Conservation (phyloP, 31 red algal genomes). For the Asparagopsis taxiformis region DNA sequence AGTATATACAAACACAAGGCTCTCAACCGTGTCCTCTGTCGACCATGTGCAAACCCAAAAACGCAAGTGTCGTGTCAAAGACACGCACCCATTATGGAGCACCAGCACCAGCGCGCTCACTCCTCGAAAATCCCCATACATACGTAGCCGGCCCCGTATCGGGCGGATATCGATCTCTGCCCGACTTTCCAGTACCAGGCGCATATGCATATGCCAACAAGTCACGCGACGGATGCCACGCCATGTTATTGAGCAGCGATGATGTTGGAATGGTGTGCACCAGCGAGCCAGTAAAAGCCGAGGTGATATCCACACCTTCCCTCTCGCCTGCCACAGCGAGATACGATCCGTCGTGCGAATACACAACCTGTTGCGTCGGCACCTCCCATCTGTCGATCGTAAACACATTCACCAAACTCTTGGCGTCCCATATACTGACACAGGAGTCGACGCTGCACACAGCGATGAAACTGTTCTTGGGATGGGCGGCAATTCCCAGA, state of each 20-base stretch:
- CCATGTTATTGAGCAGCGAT: conserved; percentile 25
- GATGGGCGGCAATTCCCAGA: conserved; percentile 48
- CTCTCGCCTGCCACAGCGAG: conserved; percentile 34
- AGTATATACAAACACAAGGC: too few relatives aligned
- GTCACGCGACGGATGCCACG: conserved; percentile 40
- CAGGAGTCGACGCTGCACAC: conserved; percentile 40
- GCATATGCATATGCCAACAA: conserved; percentile 43
- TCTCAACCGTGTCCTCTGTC: too few relatives aligned
- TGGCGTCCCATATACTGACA: conserved; percentile 57
- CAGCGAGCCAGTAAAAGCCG: conserved; percentile 9
- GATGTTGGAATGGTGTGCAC: conserved; percentile 29
- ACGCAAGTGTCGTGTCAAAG: too few relatives aligned
- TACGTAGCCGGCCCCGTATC: conserved; percentile 22
- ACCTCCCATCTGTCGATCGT: conserved; percentile 59
- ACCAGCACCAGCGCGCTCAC: neutral
- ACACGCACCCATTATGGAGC: too few relatives aligned
- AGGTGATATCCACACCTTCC: conserved; percentile 46
- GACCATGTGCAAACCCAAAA: too few relatives aligned
- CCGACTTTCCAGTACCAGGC: neutral
- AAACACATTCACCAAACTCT: conserved; percentile 39
- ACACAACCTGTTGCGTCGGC: conserved; percentile 23
- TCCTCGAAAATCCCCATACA: conserved; percentile 42
- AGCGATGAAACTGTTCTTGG: conserved; percentile 34
- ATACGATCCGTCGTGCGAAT: conserved; percentile 43
- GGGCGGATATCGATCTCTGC: conserved; percentile 34